These are phyloP conservation scores for Coemansia sp. DNA, from an alignment of 192 early-diverging fungal species.

Conservation along the genomic window DNA sequence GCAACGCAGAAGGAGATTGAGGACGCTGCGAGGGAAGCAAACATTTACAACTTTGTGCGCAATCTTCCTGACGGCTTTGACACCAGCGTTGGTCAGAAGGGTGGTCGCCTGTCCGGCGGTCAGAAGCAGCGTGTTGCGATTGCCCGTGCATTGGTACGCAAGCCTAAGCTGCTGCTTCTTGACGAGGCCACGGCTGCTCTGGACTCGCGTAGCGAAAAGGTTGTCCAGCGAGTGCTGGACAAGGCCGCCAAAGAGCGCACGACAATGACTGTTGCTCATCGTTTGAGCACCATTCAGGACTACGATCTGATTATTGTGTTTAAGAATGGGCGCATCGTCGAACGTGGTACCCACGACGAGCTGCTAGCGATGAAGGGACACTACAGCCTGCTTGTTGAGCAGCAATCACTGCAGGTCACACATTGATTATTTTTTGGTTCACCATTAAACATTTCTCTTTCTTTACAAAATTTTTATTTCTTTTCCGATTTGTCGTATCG, in stretches of 20 bases:
- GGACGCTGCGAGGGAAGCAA: conserved; percentile 53
- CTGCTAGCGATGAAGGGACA: conserved; percentile 56
- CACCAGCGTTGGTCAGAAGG: conserved; percentile 65
- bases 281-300: conserved; percentile 35
- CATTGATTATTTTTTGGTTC: conserved; percentile 7
- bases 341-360: conserved; percentile 65
- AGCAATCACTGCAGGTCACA: conserved; percentile 57
- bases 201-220: conserved; percentile 72
- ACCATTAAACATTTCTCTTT: not conserved
- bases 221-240: conserved; percentile 77
- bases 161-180: conserved; percentile 68
- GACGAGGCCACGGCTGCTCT: conserved; percentile 82
- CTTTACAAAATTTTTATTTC: not conserved
- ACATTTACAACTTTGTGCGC: conserved; percentile 58
- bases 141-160: conserved; percentile 61
- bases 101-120: conserved; percentile 54
- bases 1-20: conserved; percentile 18
- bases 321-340: conserved; percentile 58
- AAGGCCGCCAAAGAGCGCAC: conserved; percentile 64
- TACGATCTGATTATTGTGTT: conserved; percentile 67
- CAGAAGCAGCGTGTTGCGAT: conserved; percentile 62
- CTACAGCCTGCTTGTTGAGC: conserved; percentile 61
- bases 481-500: not conserved
- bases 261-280: conserved; percentile 68
- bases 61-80: conserved; percentile 56